phyloP scores from a whole-genome alignment of 257 asterid genomes.

The Solanum peruvianum region DNA sequence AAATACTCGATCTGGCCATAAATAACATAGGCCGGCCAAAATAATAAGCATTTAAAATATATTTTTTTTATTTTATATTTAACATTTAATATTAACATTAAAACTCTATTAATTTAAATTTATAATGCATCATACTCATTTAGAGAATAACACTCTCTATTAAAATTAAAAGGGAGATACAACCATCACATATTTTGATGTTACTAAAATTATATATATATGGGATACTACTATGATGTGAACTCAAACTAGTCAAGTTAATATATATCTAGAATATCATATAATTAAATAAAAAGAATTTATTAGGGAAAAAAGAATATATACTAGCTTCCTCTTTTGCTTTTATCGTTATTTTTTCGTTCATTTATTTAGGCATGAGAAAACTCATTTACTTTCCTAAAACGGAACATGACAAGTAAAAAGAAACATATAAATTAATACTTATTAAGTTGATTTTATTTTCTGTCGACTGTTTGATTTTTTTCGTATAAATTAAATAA shows the following conservation, averaged over 20 bases:
- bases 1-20: not conserved
- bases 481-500: not conserved
- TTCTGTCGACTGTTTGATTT: not conserved
- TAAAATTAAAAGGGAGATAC: not conserved
- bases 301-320: not conserved
- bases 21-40: not conserved
- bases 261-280: not conserved
- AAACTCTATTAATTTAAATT: too few relatives aligned
- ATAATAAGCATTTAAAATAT: not conserved
- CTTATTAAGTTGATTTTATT: not conserved
- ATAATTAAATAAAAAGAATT: not conserved
- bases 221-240: not conserved
- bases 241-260: not conserved
- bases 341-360: not conserved
- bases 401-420: too few relatives aligned
- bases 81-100: too few relatives aligned
- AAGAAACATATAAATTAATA: too few relatives aligned
- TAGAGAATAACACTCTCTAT: not conserved
- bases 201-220: not conserved
- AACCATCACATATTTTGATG: not conserved
- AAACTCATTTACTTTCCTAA: not conserved
- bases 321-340: not conserved
- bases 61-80: too few relatives aligned
- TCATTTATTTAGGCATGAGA: not conserved
- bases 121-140: not conserved